Evolutionary conservation across 345 rosid genomes (phyloP), one percentile per base, ranked within the genome.

Genomic region (Syzygium grande): DNA sequence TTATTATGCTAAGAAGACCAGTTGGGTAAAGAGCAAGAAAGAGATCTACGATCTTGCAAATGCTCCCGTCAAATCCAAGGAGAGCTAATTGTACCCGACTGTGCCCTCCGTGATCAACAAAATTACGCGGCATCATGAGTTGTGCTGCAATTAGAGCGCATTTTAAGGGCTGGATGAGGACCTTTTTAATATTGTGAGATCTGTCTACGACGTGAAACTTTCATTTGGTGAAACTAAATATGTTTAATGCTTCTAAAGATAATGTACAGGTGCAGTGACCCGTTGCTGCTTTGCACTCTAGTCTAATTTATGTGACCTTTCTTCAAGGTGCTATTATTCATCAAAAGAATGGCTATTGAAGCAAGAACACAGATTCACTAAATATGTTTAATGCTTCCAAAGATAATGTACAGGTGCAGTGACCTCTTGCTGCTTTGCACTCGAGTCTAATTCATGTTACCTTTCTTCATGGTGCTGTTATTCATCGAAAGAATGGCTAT

Each of bases 21-120:
- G 92, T 86, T 29, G 54, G 23, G 65, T 94, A 89, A 93, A 93
- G 90, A 93, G 94, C 89, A 94, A 91, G 93, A 90, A 89, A 86
- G 94, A 90, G 92, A 95, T 92, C 59, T 88, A 88, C 85, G 96
- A 95, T 85, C 90, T 95, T 86, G 94, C 91, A 19, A 90, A 95
- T 86, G 96, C 91, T 55, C 97, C 96, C 78, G 92, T 93, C 38
- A 95, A 93, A 88, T 49, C 87, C 13, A 91, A 89, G 52, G 92
- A 90, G 52, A 88, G 89, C 77, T 89, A 91, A 79, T 52, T 5
- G 78, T 85, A 30, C 46, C 80, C 12, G 7, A 11, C 80, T 23
- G 7, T 1, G 2, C 49, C 43, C 43, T 38, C 80, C 14, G 25
- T 38, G 49, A 73, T 38, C 49, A 21, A 73, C 80, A 38, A 73